phyloP scores from a whole-genome alignment of 2,329 filamentous ascomycete species.

The Ophiostoma ulmi region DNA sequence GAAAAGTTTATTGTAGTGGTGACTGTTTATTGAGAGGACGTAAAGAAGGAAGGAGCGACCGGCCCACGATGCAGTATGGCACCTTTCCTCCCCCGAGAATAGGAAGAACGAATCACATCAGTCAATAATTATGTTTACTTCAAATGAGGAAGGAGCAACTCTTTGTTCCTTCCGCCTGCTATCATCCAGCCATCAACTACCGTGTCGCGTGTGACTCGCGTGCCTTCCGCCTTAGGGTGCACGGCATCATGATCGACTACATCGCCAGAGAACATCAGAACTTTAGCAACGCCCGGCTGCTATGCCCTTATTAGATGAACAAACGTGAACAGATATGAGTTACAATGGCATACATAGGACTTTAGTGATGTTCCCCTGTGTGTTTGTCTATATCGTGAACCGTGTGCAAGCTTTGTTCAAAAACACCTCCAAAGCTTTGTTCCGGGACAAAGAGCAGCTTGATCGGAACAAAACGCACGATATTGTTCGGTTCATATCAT shows the following conservation, averaged over 20 bases:
- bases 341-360: neutral
- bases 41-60: conserved; percentile 5
- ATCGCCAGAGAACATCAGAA: neutral
- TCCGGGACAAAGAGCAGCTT: neutral
- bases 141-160: neutral
- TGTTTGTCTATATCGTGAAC: neutral
- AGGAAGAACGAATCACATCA: neutral
- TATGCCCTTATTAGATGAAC: neutral
- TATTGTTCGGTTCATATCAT: neutral
- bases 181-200: neutral
- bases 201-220: neutral
- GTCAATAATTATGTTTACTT: neutral
- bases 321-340: neutral
- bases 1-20: neutral
- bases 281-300: neutral
- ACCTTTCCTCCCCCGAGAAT: no score
- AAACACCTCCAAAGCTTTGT: neutral
- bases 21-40: neutral
- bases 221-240: neutral
- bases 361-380: neutral
- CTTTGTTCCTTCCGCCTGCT: neutral
- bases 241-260: neutral
- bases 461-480: neutral
- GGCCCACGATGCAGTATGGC: neutral
- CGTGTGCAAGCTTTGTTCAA: neutral